A percentile compares a stretch with the other conserved stretches of the same genome.
Conservation (phyloP, 1,284 basidiomycete species). For the Phenoliferia sp. region DNA sequence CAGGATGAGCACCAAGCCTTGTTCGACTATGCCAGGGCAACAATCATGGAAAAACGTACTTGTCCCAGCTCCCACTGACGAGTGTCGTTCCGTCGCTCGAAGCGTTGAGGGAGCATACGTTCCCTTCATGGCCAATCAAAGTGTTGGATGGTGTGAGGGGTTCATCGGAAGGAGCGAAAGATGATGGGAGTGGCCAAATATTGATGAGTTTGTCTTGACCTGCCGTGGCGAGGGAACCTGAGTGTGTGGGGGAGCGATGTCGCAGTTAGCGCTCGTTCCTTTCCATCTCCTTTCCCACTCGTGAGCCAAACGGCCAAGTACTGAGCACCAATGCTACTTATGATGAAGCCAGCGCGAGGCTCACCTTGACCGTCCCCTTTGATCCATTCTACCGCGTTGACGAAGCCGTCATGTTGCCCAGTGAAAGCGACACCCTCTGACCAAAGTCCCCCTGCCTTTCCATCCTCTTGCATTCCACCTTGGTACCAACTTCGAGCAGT, state of each 20-base stretch:
- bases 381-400: constrained; percentile 75
- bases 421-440: constrained; percentile 13
- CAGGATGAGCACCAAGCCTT: neutral
- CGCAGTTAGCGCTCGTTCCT: neutral
- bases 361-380: constrained; percentile 48
- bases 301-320: neutral
- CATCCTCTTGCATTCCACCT: constrained; percentile 38
- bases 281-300: neutral
- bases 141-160: constrained; percentile 33
- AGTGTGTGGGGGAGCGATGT: neutral
- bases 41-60: constrained; percentile 50
- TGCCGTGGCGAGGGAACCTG: constrained; percentile 77
- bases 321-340: neutral
- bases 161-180: constrained; percentile 8
- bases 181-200: constrained; percentile 60
- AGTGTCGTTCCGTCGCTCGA: constrained; percentile 67
- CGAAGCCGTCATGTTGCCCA: constrained; percentile 57
- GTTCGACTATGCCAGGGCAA: neutral
- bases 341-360: constrained; percentile 5
- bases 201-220: constrained; percentile 81
- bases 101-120: constrained; percentile 80
- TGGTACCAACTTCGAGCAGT: constrained; percentile 78
- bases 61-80: constrained; percentile 97
- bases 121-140: constrained; percentile 71
- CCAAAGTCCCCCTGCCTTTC: constrained; percentile 19